Percentiles rank a stretch among this genome's conserved stretches.
Conservation (phyloP, 768 basidiomycete genomes). For the Tremella mesenterica region DNA sequence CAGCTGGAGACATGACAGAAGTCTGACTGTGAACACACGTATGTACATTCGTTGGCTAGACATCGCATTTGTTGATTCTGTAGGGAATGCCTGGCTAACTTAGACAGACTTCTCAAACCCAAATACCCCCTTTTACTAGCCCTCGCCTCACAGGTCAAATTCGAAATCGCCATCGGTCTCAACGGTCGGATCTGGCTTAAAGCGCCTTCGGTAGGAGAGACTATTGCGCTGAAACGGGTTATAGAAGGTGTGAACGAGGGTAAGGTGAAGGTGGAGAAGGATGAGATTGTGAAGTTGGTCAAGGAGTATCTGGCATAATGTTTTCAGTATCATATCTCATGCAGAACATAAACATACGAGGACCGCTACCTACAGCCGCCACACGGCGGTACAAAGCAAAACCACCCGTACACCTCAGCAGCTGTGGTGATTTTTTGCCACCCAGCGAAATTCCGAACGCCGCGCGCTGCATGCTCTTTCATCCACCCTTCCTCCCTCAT, state of each 20-base stretch:
- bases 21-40: slow-evolving; percentile 1
- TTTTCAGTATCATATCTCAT: too few relatives aligned
- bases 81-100: too few relatives aligned
- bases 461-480: too few relatives aligned
- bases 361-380: too few relatives aligned
- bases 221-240: slow-evolving; percentile 66
- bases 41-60: too few relatives aligned
- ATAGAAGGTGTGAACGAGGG: slow-evolving; percentile 64
- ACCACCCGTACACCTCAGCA: too few relatives aligned
- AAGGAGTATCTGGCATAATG: slow-evolving; percentile 16
- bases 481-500: too few relatives aligned
- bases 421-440: too few relatives aligned
- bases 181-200: slow-evolving; percentile 90
- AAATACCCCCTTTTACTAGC: slow-evolving; percentile 72
- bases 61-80: neutral
- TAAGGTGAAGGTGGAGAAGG: slow-evolving; percentile 20
- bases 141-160: slow-evolving; percentile 69
- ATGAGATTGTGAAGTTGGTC: slow-evolving; percentile 18
- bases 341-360: too few relatives aligned
- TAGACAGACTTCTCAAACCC: slow-evolving; percentile 68
- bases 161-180: slow-evolving; percentile 79
- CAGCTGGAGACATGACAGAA: neutral
- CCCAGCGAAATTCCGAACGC: too few relatives aligned
- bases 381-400: too few relatives aligned
- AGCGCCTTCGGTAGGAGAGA: slow-evolving; percentile 62